These are phyloP conservation scores for Vaccinium corymbosum DNA, from an alignment of 148 eudicot species.

Conservation along the genomic window DNA sequence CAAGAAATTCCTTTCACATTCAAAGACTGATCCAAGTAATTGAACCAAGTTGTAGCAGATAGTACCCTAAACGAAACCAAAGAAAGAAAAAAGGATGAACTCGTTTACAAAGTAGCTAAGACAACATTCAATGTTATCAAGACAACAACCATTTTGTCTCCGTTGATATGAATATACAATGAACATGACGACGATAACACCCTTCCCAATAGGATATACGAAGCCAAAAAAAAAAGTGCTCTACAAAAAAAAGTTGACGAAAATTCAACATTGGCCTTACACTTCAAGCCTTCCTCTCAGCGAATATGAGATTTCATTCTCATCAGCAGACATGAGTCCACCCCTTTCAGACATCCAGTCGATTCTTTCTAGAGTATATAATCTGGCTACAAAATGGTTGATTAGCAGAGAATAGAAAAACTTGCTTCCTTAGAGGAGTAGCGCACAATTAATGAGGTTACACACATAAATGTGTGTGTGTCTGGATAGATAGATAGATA, in stretches of 20 bases:
- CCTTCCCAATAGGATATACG: background rate
- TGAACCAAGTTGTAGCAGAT: background rate
- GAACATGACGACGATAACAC: background rate
- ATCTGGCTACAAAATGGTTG: background rate
- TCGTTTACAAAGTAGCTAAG: background rate
- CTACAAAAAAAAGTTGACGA: background rate
- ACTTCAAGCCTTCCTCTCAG: background rate
- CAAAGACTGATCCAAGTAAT: background rate
- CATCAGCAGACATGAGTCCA: background rate
- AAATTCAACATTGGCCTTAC: background rate
- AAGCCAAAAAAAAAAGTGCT: background rate
- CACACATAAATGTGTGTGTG: background rate
- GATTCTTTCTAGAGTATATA: background rate
- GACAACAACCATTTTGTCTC: background rate
- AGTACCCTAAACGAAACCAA: background rate
- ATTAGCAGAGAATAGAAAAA: background rate
- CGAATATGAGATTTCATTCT: background rate
- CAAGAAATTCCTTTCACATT: background rate
- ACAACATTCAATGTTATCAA: background rate
- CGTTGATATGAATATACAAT: background rate
- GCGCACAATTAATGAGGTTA: background rate
- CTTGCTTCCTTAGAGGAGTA: background rate
- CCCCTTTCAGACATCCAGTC: background rate
- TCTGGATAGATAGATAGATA: no score
- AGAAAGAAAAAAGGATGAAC: background rate